Evolutionary conservation across 2,329 filamentous ascomycete genomes (phyloP), one percentile per base, ranked within the genome.

Genomic region (Pyrenochaeta sp.): DNA sequence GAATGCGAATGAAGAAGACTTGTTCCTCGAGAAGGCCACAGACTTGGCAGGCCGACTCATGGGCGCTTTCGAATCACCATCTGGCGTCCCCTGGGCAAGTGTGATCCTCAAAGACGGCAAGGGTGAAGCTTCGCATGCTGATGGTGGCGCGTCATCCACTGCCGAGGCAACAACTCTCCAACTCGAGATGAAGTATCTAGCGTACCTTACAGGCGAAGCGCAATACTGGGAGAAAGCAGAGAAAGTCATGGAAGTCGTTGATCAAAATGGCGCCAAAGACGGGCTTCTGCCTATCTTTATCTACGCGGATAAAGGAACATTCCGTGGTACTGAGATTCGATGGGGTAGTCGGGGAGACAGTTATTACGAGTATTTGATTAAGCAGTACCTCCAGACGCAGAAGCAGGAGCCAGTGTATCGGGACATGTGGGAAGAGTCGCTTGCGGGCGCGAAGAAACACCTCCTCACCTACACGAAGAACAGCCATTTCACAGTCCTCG

Each of bases 321-420:
- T 98, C 79, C 85, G 87, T 50, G 92, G 92, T 22, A 80, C 88
- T 22, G 96, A 97, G 72, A 94, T 99, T 71, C 91, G 95, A 19
- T 84, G 98, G 24, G 95, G 95, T 39, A 97, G 92, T 75, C 88
- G 95, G 60, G 95, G 95, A 45, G 95, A 99, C 81, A 97, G 93
- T 47, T 99, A 98, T 80, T 99, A 99, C 79, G 85, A 99, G 80
- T 99, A 99, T 77, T 87, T 99, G 50, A 96, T 98, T 82, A 99
- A 99, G 81, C 95, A 99, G 77, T 98, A 96, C 75, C 84, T 97
- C 22, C 95, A 99, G 78, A 99, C 95, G 12, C 91, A 91, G 55
- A 88, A 91, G 74, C 84, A 93, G 72, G 94, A 99, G 76, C 84
- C 88, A 0, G 80, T 98, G 15, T 99, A 99, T 78, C 84, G 89